Conservation (phyloP, 1,284 basidiomycete species). For the Grifola frondosa region DNA sequence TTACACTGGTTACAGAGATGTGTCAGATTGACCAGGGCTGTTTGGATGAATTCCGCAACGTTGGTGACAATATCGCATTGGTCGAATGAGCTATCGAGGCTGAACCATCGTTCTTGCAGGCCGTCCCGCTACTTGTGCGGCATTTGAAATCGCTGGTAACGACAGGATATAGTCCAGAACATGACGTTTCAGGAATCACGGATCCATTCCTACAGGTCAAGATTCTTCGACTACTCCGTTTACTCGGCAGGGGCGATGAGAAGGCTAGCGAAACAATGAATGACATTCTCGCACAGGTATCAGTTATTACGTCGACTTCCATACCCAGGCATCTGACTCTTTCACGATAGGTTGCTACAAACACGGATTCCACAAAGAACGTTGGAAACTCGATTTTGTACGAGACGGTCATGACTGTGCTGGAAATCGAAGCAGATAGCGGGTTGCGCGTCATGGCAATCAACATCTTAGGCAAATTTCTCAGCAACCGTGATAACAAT, state of each 20-base stretch:
- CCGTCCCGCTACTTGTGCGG: constrained; percentile 90
- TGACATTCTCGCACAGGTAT: constrained; percentile 93
- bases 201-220: constrained; percentile 99
- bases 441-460: constrained; percentile 99
- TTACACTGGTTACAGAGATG: constrained; percentile 96
- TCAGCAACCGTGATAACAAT: constrained; percentile 98
- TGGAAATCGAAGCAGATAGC: constrained; percentile 97
- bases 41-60: constrained; percentile 87
- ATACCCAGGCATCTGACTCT: too few relatives aligned
- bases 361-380: constrained; percentile 97
- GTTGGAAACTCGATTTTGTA: constrained; percentile 99
- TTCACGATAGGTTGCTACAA: constrained; percentile 83
- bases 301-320: constrained; percentile 8
- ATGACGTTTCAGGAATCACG: constrained; percentile 99
- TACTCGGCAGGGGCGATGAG: constrained; percentile 85
- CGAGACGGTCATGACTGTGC: constrained; percentile 96
- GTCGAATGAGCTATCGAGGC: too few relatives aligned
- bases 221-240: constrained; percentile 87
- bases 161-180: constrained; percentile 97
- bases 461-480: constrained; percentile 98
- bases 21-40: constrained; percentile 76
- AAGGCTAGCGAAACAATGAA: constrained; percentile 97
- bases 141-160: constrained; percentile 95
- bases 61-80: too few relatives aligned
- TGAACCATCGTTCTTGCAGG: constrained; percentile 48